Base-by-base conservation (phyloP, 805 yeast species). In the Dipodascopsis uninucleata region DNA sequence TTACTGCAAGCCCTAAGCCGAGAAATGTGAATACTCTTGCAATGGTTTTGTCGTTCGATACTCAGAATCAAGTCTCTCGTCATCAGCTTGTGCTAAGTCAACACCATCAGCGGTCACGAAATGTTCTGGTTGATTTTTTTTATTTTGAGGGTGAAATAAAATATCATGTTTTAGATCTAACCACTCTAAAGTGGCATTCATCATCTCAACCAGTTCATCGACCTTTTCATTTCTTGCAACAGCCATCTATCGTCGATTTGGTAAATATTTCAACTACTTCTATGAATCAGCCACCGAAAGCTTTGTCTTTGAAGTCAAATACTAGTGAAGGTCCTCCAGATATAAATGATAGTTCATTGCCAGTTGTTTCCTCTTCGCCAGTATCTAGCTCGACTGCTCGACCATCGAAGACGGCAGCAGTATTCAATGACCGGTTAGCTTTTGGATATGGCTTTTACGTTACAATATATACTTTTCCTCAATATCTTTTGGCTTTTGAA, bases 401-500 rank as follows among this genome's bases (percentile, higher is more conserved):
- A 4, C 49, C 52, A 2, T 50, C 52, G 28, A 39, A 16, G n/a
- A 28, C 53, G n/a, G 40, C 43, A 2, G 41, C 52, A 2, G 47
- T 47, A 12, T 50, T 46, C 29, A 29, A 32, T 2, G 55, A 41
- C n/a, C 29, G 14, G 37, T 41, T 50, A 7, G 51, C 40, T 2
- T 43, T 50, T 48, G 53, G 55, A 6, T 39, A 47, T 25, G 53
- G 41, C 3, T 5, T 36, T 5, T 36, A 28, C 26, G 39, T 50
- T 23, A 50, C 46, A 20, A 42, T 41, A n/a, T 50, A 50, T 33
- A 43, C 45, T 10, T 31, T 50, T 10, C 29, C 48, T 8, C 39
- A 47, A 21, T 50, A 41, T 34, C 36, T 50, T 23, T 41, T 50
- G 4, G 40, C 55, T 4, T 48, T 50, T 18, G 53, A 47, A 5